Percentiles rank a stretch among this genome's conserved stretches.
phyloP scores from a whole-genome alignment of 2,329 filamentous ascomycete genomes.

The Xylaria sp. region DNA sequence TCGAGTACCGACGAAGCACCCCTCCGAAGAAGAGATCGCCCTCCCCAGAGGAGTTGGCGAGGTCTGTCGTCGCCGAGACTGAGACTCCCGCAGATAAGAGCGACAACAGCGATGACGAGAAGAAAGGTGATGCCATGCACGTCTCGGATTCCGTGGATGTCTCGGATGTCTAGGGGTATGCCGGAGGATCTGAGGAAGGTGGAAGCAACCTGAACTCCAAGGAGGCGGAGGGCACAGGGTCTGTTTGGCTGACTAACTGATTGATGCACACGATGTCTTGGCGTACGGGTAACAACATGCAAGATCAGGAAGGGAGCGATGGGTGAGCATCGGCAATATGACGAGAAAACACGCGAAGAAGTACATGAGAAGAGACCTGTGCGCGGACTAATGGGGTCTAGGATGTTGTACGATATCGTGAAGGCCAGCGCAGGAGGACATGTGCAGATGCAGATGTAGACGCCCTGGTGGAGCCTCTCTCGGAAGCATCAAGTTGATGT shows the following conservation, averaged over 20 bases:
- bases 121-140: neutral
- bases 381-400: too few relatives aligned
- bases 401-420: too few relatives aligned
- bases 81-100: neutral
- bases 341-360: neutral
- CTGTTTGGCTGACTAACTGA: neutral
- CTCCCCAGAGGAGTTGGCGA: too few relatives aligned
- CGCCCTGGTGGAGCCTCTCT: neutral
- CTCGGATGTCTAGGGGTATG: neutral
- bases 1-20: slow-evolving; percentile 20
- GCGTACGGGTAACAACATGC: neutral
- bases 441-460: neutral
- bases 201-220: neutral
- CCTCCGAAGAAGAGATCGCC: neutral
- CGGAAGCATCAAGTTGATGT: neutral
- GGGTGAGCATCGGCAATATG: neutral
- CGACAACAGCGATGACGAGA: neutral
- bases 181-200: neutral
- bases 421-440: too few relatives aligned
- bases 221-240: neutral
- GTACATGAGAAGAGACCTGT: too few relatives aligned
- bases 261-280: neutral
- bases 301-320: neutral
- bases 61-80: neutral
- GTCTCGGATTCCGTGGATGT: neutral